Evolutionary conservation across 2,329 filamentous ascomycete genomes (phyloP), one percentile per base, ranked within the genome.

Genomic region (Phaeosphaeriaceae sp.): DNA sequence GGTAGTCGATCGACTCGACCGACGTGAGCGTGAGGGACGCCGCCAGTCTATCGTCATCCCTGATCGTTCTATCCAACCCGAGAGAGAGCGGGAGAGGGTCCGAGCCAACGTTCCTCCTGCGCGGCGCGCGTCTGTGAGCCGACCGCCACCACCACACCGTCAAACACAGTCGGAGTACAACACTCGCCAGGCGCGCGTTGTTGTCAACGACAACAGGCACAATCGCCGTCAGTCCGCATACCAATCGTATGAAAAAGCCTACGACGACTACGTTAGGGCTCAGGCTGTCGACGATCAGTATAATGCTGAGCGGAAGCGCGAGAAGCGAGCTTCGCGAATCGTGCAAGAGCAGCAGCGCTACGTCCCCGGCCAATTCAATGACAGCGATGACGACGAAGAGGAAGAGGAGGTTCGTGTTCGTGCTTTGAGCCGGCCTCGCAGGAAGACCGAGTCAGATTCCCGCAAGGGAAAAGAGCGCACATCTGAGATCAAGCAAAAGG

Each of bases 101-200:
- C 60, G 58, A 13, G 63, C 51, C 33, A 62, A 69, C 24, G 60
- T 51, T 64, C 71, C 60, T 58, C 58, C 56, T 54, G 64, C 56
- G 10, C 71, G 60, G 13, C 63, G 70, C 0, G 24, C 57, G 3
- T 74, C 72, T 0, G 36, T 65, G 27, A 72, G 70, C 48, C 74
- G 75, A 40, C 77, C 77, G 9, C 70, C 76, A 4, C 60, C 77
- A 21, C 76, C 71, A 24, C 56, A 70, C 2, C 74, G 74, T 19
- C 75, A 76, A 50, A 65, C 72, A 2, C 71, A 69, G 25, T 74
- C 73, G 11, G 65, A 68, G 15, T 73, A 70, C 42, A 65, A 70
- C 24, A 68, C 67, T 19, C 65, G 63, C 3, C 54, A 58, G 40
- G 67, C 68, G 7, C 66, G 62, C 24, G 62, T 76, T 11, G 52